These are phyloP conservation scores for Rubroboletus satanas DNA, from an alignment of 768 basidiomycete genomes.

Conservation along the genomic window DNA sequence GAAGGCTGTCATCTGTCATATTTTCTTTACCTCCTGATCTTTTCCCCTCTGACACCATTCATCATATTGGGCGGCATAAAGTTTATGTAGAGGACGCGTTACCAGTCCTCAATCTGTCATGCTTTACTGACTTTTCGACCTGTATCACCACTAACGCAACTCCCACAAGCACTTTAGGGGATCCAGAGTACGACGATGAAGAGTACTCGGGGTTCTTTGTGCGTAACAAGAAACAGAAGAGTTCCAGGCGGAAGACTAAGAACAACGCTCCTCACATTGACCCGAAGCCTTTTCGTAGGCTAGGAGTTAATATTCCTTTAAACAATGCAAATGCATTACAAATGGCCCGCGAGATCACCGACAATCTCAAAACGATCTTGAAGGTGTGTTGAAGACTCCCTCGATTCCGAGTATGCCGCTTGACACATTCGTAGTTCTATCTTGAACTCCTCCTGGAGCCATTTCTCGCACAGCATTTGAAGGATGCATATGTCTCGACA, in stretches of 20 bases:
- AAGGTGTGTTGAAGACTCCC: conserved; percentile 18
- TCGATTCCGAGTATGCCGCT: background rate
- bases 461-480: conserved; percentile 7
- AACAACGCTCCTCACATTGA: conserved; percentile 20
- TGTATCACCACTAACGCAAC: background rate
- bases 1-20: conserved; percentile 23
- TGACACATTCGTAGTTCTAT: conserved; percentile 22
- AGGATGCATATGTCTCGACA: conserved; percentile 7
- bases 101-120: conserved; percentile 18
- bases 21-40: conserved; percentile 21
- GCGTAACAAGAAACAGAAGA: conserved; percentile 29
- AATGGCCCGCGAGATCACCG: conserved; percentile 16
- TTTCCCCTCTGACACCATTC: conserved; percentile 7
- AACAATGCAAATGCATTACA: conserved; percentile 16
- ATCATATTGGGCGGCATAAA: conserved; percentile 18
- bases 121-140: conserved; percentile 8
- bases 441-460: conserved; percentile 20
- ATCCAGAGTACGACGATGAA: conserved; percentile 1
- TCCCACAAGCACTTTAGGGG: background rate
- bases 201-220: conserved; percentile 4
- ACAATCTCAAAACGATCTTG: conserved; percentile 26
- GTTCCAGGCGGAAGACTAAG: conserved; percentile 18
- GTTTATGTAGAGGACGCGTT: conserved; percentile 23
- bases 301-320: conserved; percentile 28
- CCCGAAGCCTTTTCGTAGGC: conserved; percentile 25